These are phyloP conservation scores for Sporisorium iseilematis-ciliati DNA, from an alignment of 1,284 basidiomycete species.

Conservation along the genomic window DNA sequence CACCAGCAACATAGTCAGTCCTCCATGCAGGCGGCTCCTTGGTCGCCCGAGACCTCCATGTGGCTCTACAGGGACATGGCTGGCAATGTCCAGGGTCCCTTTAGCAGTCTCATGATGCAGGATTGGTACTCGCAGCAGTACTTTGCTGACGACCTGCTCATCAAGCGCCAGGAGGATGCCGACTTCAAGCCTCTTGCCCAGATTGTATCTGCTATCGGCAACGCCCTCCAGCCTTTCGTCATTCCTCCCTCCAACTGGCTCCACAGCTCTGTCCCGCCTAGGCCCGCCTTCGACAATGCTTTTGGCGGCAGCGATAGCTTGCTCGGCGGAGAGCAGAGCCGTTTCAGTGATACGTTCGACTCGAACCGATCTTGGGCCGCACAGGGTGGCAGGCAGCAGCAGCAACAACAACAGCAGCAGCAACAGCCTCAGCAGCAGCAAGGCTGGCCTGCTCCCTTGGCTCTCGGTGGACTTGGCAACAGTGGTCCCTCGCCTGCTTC, in stretches of 20 bases:
- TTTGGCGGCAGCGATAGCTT: slow-evolving; percentile 19
- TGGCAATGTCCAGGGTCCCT: slow-evolving; percentile 93
- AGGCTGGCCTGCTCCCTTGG: slow-evolving; percentile 39
- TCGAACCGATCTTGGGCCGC: slow-evolving; percentile 25
- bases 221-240: slow-evolving; percentile 70
- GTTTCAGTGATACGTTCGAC: slow-evolving; percentile 31
- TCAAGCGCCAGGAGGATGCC: slow-evolving; percentile 77
- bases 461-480: slow-evolving; percentile 32
- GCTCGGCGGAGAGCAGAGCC: slow-evolving; percentile 36
- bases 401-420: slow-evolving; percentile 3
- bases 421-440: slow-evolving; percentile 19
- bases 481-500: slow-evolving; percentile 32
- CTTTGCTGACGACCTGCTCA: slow-evolving; percentile 85
- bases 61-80: slow-evolving; percentile 94
- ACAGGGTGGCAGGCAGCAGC: slow-evolving; percentile 15
- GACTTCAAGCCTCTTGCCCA: slow-evolving; percentile 70
- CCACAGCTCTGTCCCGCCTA: slow-evolving; percentile 22
- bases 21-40: slow-evolving; percentile 33
- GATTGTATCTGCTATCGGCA: slow-evolving; percentile 66
- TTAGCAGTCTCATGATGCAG: slow-evolving; percentile 91
- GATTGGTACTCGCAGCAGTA: slow-evolving; percentile 94
- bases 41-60: slow-evolving; percentile 76
- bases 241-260: slow-evolving; percentile 55
- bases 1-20: slow-evolving; percentile 25
- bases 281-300: slow-evolving; percentile 22